phyloP scores from a whole-genome alignment of 1,284 basidiomycete genomes.

The Melampsora americana region DNA sequence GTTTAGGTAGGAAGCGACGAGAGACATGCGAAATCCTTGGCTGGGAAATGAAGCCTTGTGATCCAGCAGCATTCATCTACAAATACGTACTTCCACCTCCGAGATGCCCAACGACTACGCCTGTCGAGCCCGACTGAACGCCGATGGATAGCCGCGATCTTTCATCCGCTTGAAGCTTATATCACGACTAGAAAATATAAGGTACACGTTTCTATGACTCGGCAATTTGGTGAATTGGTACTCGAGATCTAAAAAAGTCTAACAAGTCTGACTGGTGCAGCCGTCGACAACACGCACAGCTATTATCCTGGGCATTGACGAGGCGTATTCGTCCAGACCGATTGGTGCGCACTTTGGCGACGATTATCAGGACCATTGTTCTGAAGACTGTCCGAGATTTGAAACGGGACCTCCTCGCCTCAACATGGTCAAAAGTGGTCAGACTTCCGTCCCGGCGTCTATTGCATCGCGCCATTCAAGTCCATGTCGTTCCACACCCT shows the following conservation, averaged over 20 bases:
- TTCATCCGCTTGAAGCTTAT: slow-evolving; percentile 18
- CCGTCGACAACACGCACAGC: neutral
- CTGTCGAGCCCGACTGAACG: neutral
- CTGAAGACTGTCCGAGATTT: slow-evolving; percentile 18
- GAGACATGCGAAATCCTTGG: slow-evolving; percentile 23
- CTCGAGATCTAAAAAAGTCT: neutral
- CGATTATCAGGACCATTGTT: slow-evolving; percentile 27
- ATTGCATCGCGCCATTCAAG: neutral
- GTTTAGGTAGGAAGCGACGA: slow-evolving; percentile 22
- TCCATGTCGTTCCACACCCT: no score
- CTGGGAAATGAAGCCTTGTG: slow-evolving; percentile 28
- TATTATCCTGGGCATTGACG: slow-evolving; percentile 20
- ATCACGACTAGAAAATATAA: neutral
- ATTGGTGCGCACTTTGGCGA: slow-evolving; percentile 22
- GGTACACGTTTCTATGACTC: neutral
- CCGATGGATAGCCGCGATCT: neutral
- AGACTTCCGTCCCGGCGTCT: neutral
- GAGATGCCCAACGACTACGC: slow-evolving; percentile 1
- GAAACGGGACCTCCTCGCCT: neutral
- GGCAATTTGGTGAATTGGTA: neutral
- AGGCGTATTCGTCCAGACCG: slow-evolving; percentile 1
- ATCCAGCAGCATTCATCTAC: slow-evolving; percentile 11
- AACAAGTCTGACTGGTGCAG: neutral
- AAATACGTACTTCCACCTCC: slow-evolving; percentile 38
- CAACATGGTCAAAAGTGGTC: neutral